Evolutionary conservation across 2,329 filamentous ascomycete genomes (phyloP), one percentile per base, ranked within the genome.

Genomic region (Magnaporthiopsis incrustans): DNA sequence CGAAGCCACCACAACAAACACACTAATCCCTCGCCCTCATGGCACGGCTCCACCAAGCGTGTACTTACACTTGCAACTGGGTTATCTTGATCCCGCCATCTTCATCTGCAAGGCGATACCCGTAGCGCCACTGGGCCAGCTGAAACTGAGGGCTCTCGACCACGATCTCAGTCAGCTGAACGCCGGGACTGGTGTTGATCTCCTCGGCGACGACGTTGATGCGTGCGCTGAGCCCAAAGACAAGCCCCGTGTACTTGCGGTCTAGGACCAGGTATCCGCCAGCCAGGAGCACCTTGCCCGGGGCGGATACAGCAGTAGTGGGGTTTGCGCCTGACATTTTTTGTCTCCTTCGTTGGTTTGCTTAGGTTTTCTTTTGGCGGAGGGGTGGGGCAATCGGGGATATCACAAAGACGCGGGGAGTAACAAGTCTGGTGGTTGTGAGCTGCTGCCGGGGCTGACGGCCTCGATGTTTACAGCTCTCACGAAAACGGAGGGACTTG

Each of bases 201-300:
- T 82, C 79, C 61, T 79, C 77, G 11, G 85, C 84, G 65, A 89
- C 73, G 66, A 88, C 83, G 69, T 87, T 87, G 77, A 91, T 88
- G 67, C 88, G 80, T 59, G 88, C 85, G 71, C 84, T 84, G 64
- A 90, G 82, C 35, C 87, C 87, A 71, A 89, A 83, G 66, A 91
- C 83, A 64, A 91, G 77, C 33, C 89, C 94, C 3, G 90, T 95
- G 77, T 97, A 92, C 66, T 84, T 81, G 66, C 91, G 87, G 78
- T 98, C 94, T 59, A 99, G 87, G 27, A 97, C 94, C 59, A 98
- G 87, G 77, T 98, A 99, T 67, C 95, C 95, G 67, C 95, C 95
- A 4, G 94, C 92, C 63, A 98, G 85, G 68, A 99, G 85, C 66
- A 99, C 95, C 80, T 99, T 99, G 70, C 95, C 95, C 25, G 95